Percentiles rank a stretch among this genome's conserved stretches.
These are phyloP conservation scores for Ustilago loliicola DNA, from an alignment of 1,284 basidiomycete genomes.

Conservation along the genomic window DNA sequence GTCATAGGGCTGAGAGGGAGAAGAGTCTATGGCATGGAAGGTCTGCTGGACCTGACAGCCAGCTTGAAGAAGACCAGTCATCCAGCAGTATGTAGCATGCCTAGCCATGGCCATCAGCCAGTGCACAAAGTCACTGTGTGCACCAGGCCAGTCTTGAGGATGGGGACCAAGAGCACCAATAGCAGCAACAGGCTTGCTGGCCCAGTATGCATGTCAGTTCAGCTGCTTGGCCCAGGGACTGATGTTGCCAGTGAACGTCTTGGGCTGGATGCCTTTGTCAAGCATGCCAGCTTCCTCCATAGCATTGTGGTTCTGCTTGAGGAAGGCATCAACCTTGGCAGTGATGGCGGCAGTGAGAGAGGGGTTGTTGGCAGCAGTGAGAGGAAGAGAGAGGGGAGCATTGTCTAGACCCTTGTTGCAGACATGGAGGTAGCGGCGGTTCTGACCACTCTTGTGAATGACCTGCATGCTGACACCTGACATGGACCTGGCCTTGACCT, in stretches of 20 bases:
- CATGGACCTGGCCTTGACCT: neutral
- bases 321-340: slow-evolving; percentile 1
- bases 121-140: no score
- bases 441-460: slow-evolving; percentile 1
- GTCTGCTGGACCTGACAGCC: no score
- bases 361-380: neutral
- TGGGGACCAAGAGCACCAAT: no score
- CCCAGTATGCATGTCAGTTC: no score
- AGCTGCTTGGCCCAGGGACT: no score
- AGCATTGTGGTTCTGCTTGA: neutral
- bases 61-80: no score
- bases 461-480: neutral
- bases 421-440: slow-evolving; percentile 10
- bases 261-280: neutral
- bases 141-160: no score
- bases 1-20: no score
- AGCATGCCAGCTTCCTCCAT: slow-evolving; percentile 3
- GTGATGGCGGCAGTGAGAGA: neutral
- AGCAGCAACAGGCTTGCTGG: no score
- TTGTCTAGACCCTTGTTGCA: neutral
- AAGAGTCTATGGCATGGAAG: no score
- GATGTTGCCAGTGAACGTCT: slow-evolving; percentile 10
- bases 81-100: no score
- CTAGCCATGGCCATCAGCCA: no score
- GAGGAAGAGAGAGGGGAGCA: neutral